These are phyloP conservation scores for Coccomyxa sp. DNA, from an alignment of 139 green algal genomes.

Conservation along the genomic window DNA sequence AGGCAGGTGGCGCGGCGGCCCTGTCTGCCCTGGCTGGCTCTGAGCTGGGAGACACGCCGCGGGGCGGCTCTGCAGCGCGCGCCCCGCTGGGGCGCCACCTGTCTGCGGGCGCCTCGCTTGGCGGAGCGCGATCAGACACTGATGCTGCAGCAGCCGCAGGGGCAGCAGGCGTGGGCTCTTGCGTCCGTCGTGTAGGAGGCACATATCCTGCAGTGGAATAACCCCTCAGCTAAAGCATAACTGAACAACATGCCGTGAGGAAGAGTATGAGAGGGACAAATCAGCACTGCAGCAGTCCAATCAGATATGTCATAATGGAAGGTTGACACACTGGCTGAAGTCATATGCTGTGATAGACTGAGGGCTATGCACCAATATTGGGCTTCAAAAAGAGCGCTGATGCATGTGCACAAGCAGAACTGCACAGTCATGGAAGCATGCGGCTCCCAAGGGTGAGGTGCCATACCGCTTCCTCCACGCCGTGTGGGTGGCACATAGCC, in stretches of 20 bases:
- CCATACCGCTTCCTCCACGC: constrained; percentile 8
- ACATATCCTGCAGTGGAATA: neutral
- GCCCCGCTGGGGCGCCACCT: neutral
- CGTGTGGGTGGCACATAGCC: constrained; percentile 20
- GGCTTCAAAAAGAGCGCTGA: neutral
- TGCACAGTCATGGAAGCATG: neutral
- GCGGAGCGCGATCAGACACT: neutral
- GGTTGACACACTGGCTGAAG: neutral
- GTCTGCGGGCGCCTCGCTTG: neutral
- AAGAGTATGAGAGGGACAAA: neutral
- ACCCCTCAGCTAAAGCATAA: neutral
- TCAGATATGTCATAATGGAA: no score
- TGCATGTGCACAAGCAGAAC: neutral
- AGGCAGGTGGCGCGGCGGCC: no score
- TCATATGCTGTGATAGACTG: neutral
- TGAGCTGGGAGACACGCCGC: no score
- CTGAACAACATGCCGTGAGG: no score
- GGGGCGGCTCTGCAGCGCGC: neutral
- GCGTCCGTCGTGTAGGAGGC: neutral
- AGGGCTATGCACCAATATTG: neutral
- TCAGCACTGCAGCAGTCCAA: no score
- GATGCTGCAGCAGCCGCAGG: no score
- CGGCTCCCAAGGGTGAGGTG: no score
- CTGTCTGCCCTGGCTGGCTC: no score
- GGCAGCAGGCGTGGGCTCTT: neutral